Base-by-base conservation (phyloP, 495 filamentous ascomycete genomes). In the Copromyces sp. region DNA sequence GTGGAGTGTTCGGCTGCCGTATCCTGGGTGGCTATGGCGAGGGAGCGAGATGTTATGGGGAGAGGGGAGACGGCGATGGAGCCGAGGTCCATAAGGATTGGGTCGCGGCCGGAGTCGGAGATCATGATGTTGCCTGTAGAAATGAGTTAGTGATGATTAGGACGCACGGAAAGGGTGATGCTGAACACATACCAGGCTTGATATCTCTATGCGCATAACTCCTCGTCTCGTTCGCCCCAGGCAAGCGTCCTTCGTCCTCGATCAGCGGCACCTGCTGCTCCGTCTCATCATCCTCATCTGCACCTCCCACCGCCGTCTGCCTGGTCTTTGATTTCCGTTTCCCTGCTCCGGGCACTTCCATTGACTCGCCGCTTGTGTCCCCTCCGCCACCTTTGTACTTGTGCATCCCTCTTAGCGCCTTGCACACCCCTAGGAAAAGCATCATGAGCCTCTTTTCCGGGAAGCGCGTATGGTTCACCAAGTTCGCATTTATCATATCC, bases 61-160 rank as follows among this genome's bases (percentile, higher is more conserved):
- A 93, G 93, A 0, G 95, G 96, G 0, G 93, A 93, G 3, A 92
- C 92, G 39, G 94, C 90, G 39, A 99, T 84, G 20, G 94, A 98
- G 59, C 95, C 95, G 29, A 99, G 90, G 80, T 99, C 95, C 96
- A 99, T 99, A n/a, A 99, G 86, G 74, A 99, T 94, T 9, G 95
- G 96, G 37, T 90, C 91, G 70, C 88, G 86, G 71, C 94, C 94
- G 74, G 92, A 90, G 75, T 97, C 94, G 69, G 88, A 88, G 74
- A 98, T 98, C 94, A 98, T 98, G 80, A 98, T 94, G 80, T 99
- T 99, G 40, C 94, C 93, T 92, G 75, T 17, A 20, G 1, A 17
- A 39, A n/a, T 14, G 39, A 24, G 69, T 75, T 37, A 77, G 72
- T 42, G 20, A 71, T 71, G 74, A 69, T 11, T 70, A 9, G 20